Base-by-base conservation (phyloP, 1,284 basidiomycete genomes). In the Pseudomicrostroma phylloplanum region DNA sequence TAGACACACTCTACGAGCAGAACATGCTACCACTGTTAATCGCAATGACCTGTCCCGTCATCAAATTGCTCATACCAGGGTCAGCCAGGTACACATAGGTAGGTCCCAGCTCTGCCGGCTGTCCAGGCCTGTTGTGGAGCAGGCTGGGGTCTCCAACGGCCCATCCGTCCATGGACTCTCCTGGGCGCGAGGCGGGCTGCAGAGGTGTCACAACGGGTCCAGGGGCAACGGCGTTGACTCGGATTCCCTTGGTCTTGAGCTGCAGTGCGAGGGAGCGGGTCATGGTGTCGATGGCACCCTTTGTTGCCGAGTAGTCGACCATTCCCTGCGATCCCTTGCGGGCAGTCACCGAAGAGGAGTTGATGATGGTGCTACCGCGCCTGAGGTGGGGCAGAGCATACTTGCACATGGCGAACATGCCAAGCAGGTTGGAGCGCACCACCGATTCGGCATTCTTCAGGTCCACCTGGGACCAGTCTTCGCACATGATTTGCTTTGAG, bases 321-420 rank as follows among this genome's bases (percentile, higher is more conserved):
- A 81, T 81, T 55, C 62, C 69, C 0, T 61, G 60, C 12, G 57
- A 60, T 11, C 81, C 81, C 64, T 83, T 83, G 79, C 85, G 86
- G 2, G 85, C 85, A 0, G 85, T 85, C 30, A 88, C 86, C 11
- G 83, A 85, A 6, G 85, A 82, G 8, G 85, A 85, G 77, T 86
- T 86, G 81, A 88, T 86, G 75, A 88, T 87, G 39, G 81, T 81
- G 1, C 82, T 80, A 1, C 86, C 86, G 42, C 84, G 82, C 67
- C 84, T 83, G 79, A 87, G 82, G 79, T 87, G 83, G 17, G 86
- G 85, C 8, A 86, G 70, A 6, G 86, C 83, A 61, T 80, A 72
- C 60, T 77, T 69, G 64, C 64, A 68, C 30, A 76, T 59, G 8
- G 67, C 67, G 61, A 72, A 68, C 55, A 59, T 53, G 42, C 66